These are phyloP conservation scores for Margaritispora aquatica DNA, from an alignment of 495 filamentous ascomycete species.

Conservation along the genomic window DNA sequence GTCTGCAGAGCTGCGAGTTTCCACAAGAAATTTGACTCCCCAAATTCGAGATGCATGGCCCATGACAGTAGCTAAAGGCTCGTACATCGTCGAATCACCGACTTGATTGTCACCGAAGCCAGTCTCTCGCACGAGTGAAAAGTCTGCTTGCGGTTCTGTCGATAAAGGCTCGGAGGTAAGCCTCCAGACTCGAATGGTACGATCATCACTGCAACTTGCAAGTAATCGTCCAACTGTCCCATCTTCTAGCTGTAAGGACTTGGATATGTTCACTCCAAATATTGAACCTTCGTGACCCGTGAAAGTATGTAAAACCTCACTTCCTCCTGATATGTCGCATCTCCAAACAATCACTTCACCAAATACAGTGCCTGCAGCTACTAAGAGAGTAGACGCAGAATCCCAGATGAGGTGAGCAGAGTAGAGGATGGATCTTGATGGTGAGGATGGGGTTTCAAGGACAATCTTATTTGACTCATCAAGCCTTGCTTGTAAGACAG, in stretches of 20 bases:
- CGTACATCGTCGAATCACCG: background rate
- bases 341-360: slow-evolving; percentile 92
- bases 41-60: slow-evolving; percentile 88
- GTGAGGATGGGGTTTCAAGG: slow-evolving; percentile 47
- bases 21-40: slow-evolving; percentile 62
- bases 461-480: slow-evolving; percentile 14
- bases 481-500: slow-evolving; percentile 38
- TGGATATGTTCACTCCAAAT: slow-evolving; percentile 78
- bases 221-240: slow-evolving; percentile 49
- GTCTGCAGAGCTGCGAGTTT: slow-evolving; percentile 5
- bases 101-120: slow-evolving; percentile 34
- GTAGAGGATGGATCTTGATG: slow-evolving; percentile 81
- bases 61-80: slow-evolving; percentile 58
- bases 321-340: slow-evolving; percentile 33
- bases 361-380: slow-evolving; percentile 87
- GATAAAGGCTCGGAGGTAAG: slow-evolving; percentile 30
- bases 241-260: slow-evolving; percentile 36
- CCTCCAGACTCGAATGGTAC: slow-evolving; percentile 87
- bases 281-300: slow-evolving; percentile 91
- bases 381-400: slow-evolving; percentile 52
- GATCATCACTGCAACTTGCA: slow-evolving; percentile 91
- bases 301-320: slow-evolving; percentile 62
- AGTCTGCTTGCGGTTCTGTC: background rate
- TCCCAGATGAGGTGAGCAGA: slow-evolving; percentile 66
- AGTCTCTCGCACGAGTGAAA: slow-evolving; percentile 32